Evolutionary conservation across 768 basidiomycete species (phyloP), one percentile per base, ranked within the genome.

Genomic region (Asterophora lycoperdoides): DNA sequence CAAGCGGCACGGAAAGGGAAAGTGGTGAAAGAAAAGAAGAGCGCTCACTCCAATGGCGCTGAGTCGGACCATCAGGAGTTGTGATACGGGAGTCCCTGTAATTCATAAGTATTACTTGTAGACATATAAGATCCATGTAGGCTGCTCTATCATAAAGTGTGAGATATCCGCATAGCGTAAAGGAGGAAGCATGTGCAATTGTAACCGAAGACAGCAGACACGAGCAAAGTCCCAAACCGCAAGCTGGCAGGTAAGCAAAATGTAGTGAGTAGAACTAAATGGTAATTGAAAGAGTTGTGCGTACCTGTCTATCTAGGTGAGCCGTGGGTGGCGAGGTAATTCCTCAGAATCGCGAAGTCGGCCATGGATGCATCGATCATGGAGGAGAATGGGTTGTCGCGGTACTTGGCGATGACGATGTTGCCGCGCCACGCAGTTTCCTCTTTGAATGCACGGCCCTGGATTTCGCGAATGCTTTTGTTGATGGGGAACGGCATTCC

Each of bases 401-500:
- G 68, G 57, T 77, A 91, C 65, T 90, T 91, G 34, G 83, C 86
- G 37, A 89, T 70, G 54, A 91, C 71, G 46, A 91, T 76, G 65
- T 89, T 89, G 18, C 89, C 89, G 41, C 86, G 77, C 89, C 89
- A 91, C 35, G 87, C 85, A 47, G 59, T 57, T 45, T 78, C 74
- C 60, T 88, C 86, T 56, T 68, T 73, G 66, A 76, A 89, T 15
- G 66, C 62, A 29, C 64, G 62, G 17, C 80, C 85, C 64, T 91
- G 88, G 51, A 89, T 84, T 44, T 89, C 87, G 19, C 79, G 78
- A 51, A 90, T 76, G 55, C 75, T 76, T 59, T 84, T 85, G 71
- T 91, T 91, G 58, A 86, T 62, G 2, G 89, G 89, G 66, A 91
- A 90, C 11, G 85, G 78, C 82, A 85, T 86, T 34, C 84, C 84